These are phyloP conservation scores for Amniculicola lignicola DNA, from an alignment of 495 filamentous ascomycete genomes.

Conservation along the genomic window DNA sequence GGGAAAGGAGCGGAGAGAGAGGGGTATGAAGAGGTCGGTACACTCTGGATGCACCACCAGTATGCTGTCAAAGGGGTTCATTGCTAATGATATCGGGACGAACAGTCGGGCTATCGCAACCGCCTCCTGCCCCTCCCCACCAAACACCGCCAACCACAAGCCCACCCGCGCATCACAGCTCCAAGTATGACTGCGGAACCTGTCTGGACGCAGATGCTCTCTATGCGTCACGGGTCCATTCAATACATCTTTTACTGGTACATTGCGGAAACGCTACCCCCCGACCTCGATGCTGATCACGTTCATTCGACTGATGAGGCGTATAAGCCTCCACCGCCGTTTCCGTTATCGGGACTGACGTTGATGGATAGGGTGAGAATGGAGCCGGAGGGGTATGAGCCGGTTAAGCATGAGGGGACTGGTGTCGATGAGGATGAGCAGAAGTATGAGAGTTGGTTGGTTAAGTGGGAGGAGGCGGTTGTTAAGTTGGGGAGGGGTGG, in stretches of 20 bases:
- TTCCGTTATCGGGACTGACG: conserved; percentile 38
- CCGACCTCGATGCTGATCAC: conserved; percentile 37
- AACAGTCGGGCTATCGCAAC: conserved; percentile 48
- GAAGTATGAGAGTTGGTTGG: conserved; percentile 43
- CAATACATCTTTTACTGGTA: conserved; percentile 53
- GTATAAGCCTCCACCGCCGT: conserved; percentile 38
- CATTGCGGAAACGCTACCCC: conserved; percentile 50
- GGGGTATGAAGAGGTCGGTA: conserved; percentile 48
- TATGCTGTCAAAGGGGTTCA: not conserved
- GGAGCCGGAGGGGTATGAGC: conserved; percentile 44
- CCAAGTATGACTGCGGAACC: conserved; percentile 42
- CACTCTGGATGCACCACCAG: not conserved
- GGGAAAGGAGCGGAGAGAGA: conserved; percentile 45
- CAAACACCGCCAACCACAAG: conserved; percentile 43
- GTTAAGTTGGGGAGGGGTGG: conserved; percentile 38
- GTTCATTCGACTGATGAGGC: conserved; percentile 10
- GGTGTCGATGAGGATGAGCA: conserved; percentile 49
- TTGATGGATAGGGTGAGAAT: conserved; percentile 40
- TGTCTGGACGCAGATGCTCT: conserved; percentile 46
- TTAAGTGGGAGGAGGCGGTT: conserved; percentile 45
- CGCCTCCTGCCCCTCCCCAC: conserved; percentile 47
- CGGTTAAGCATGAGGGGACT: conserved; percentile 43
- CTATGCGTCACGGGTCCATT: conserved; percentile 22
- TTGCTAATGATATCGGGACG: not conserved
- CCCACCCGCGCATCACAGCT: conserved; percentile 25